Evolutionary conservation across 805 yeast genomes (phyloP), one percentile per base, ranked within the genome.

Genomic region (Saccharomyces mikatae): DNA sequence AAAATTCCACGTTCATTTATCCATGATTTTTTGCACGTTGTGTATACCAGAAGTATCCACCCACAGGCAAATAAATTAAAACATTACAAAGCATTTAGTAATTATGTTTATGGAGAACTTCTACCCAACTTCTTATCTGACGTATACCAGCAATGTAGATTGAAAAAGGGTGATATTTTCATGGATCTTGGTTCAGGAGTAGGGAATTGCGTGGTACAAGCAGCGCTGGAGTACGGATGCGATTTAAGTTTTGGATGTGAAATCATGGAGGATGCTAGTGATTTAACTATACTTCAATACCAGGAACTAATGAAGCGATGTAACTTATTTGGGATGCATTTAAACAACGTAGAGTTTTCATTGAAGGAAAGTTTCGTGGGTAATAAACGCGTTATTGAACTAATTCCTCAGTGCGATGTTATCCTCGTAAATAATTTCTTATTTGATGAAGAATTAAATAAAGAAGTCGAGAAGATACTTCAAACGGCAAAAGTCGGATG

Each of bases 121-220:
- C 74, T 91, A 66, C 97, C 97, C 0, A 73, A 76, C 4, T 88
- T 91, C 60, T 74, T 87, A 46, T 78, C 89, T 46, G 81, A 77
- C 60, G 85, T 87, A 3, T 86, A 84, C 63, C 66, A 73, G 5
- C 75, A 82, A 60, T 84, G 89, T 50, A 77, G 76, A 1, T 71
- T 90, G 50, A 68, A 73, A 41, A 75, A 80, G 1, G 70, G 69
- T 1, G 78, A 80, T 47, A 79, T 75, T n/a, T 90, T 89, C 63
- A 82, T 91, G 58, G 97, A 91, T 70, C 74, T 91, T 26, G 97
- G 97, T 0, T 89, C 96, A 0, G 97, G 97, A 14, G 97, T 91
- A 14, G 97, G 97, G 0, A 91, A 91, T 65, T 89, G 96, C 55
- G 85, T 87, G 0, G 77, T 90, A 46, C 97, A 90, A 67, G 95